These are phyloP conservation scores for Mrakia hoshinonis DNA, from an alignment of 768 basidiomycete genomes.

Conservation along the genomic window DNA sequence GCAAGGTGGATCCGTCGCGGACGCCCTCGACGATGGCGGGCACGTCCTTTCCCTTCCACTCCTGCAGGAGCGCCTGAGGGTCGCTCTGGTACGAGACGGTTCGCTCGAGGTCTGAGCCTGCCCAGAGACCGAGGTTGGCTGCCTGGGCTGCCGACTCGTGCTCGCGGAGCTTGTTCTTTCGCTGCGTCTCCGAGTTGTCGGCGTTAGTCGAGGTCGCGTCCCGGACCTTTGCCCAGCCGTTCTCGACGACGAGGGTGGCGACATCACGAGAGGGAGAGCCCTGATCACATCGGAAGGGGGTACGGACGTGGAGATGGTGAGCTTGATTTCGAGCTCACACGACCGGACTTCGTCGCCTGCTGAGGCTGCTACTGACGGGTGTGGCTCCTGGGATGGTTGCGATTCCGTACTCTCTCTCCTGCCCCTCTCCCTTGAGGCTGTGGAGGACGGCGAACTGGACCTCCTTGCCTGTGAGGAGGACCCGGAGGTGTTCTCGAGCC, in stretches of 20 bases:
- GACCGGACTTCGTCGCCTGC: not conserved
- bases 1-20: conserved; percentile 80
- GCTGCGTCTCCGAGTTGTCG: conserved; percentile 61
- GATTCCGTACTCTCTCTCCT: conserved; percentile 18
- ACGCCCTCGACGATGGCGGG: conserved; percentile 93
- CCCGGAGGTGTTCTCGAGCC: conserved; percentile 81
- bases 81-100: conserved; percentile 78
- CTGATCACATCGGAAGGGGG: not conserved
- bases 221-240: conserved; percentile 90
- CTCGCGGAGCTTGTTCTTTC: conserved; percentile 60
- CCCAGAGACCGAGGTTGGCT: conserved; percentile 76
- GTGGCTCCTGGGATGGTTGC: conserved; percentile 2
- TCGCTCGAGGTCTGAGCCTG: conserved; percentile 47
- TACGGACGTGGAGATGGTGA: conserved; percentile 2
- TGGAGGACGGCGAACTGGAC: conserved; percentile 63
- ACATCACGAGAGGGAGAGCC: conserved; percentile 38
- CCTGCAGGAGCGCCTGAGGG: conserved; percentile 74
- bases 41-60: conserved; percentile 84
- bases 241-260: conserved; percentile 51
- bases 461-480: conserved; percentile 79
- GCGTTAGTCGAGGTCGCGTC: conserved; percentile 44
- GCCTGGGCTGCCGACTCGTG: conserved; percentile 66
- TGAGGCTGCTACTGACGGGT: not conserved
- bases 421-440: conserved; percentile 42
- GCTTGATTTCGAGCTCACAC: not conserved